Base-by-base conservation (phyloP, 257 asterid genomes). In the Avicennia marina region DNA sequence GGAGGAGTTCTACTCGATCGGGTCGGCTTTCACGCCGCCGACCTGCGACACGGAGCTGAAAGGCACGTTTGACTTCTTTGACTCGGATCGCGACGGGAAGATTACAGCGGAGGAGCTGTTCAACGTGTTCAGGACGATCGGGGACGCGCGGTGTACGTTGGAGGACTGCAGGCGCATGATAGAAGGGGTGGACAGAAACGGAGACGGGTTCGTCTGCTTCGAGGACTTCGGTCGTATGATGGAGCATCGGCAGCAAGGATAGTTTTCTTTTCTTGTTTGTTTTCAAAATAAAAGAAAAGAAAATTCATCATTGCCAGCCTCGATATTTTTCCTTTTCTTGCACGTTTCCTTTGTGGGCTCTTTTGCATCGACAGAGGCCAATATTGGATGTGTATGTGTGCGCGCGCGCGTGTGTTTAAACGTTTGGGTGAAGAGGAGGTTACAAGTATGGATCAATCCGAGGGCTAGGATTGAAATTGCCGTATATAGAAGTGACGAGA, bases 101-200 rank as follows among this genome's bases (percentile, higher is more conserved):
- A 87, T 90, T 7, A 72, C 96, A 42, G 98, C 91, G 52, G 94
- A 87, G 69, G 96, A 90, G 77, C 76, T 90, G 11, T 73, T 44
- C 44, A 64, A 56, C 54, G 94, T 72, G 9, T 90, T 90, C 46
- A 52, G 48, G 21, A 75, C 76, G 22, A 80, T 90, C 34, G 96
- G 96, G 0, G 96, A 70, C 48, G 78, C 74, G 6, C 63, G 45
- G 70, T 87, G 98, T 76, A 69, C 98, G 76, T 72, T 90, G 61
- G 98, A 87, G 70, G 96, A 90, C 41, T 87, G 98, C 84, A 72
- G 77, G 79, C 84, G 83, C 60, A 90, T 90, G 98, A 90, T 90
- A 53, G 58, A 60, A 15, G 85, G 86, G 1, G 98, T 85, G 7
- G 89, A 84, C 53, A 73, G 65, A 17, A 84, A 80, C 13, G 89